Base-by-base conservation (phyloP, 257 asterid genomes). In the Solanum boliviense region DNA sequence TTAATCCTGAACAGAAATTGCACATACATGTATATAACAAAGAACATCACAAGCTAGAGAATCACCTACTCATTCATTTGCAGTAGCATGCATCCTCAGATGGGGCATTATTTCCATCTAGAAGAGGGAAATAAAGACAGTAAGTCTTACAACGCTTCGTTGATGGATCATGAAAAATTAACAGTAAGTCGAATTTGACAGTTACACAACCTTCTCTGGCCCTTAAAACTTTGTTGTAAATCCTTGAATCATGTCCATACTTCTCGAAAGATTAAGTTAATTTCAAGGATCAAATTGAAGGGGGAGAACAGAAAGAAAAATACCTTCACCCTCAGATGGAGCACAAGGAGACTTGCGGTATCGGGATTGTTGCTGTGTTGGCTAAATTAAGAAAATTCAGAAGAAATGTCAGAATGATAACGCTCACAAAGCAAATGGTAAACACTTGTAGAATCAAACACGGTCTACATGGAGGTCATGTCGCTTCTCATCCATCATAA, bases 351-450 rank as follows among this genome's bases (percentile, higher is more conserved):
- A 94, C 89, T 94, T 96, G 90, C 98, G 96, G 89, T 95, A 96
- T 86, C 98, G 93, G 18, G 99, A 94, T 92, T 94, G 99, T 89
- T 96, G 99, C 78, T 94, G 96, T 68, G 98, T 92, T 90, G 98
- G 98, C 99, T 96, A 85, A 21, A 90, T 86, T 48, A 89, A 13
- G 73, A 89, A 87, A 87, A 36, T 74, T 29, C 86, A 91, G 29
- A 84, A 84, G 71, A 44, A 84, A 58, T 29, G 48, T 25, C 84
- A 16, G 31, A 83, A 13, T 25, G 25, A 41, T 82, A 82, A 87
- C 13, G 38, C 23, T 84, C 35, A 62, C 81, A 73, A 73, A 35
- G 29, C 9, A 73, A 34, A 73, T 34, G 25, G 20, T 74, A n/a
- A 86, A 46, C 25, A 70, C 82, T 75, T 39, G 76, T 78, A 76